Evolutionary conservation across 106 monocot genomes (phyloP).

Genomic region (Allium sativum): DNA sequence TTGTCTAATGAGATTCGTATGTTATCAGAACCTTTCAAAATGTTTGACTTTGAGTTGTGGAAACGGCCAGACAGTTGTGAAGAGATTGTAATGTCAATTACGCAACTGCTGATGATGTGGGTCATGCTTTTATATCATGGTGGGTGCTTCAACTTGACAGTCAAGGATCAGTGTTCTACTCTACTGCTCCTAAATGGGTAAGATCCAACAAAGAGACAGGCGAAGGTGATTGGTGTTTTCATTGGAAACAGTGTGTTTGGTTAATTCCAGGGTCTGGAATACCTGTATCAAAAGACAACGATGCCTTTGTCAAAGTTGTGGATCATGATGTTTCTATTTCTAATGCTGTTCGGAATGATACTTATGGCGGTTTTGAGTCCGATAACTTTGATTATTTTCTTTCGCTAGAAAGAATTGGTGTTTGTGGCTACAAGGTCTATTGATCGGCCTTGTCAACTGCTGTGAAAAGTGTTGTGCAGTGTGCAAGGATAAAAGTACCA

Average conservation of each 20-base stretch:
- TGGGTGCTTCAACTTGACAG: constrained; percentile 95
- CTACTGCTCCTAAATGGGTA: constrained; percentile 81
- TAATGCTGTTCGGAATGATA: constrained; percentile 31
- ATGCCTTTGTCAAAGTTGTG: constrained; percentile 35
- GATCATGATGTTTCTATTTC: constrained; percentile 63
- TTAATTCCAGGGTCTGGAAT: constrained; percentile 50
- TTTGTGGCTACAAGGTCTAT: constrained; percentile 63
- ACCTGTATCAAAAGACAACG: constrained; percentile 24
- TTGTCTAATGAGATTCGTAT: constrained; percentile 42
- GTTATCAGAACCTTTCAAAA: constrained; percentile 95
- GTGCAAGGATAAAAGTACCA: constrained; percentile 29
- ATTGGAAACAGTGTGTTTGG: constrained; percentile 98
- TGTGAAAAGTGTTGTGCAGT: constrained; percentile 48
- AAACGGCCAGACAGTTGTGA: constrained; percentile 66
- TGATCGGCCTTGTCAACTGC: constrained; percentile 45
- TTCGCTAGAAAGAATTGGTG: constrained; percentile 65
- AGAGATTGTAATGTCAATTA: constrained; percentile 40
- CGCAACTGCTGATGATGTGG: constrained; percentile 35
- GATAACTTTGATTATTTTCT: constrained; percentile 27
- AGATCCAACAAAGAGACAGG: constrained; percentile 2
- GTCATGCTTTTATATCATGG: constrained; percentile 95
- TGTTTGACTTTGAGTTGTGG: constrained; percentile 97
- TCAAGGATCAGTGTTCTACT: constrained; percentile 70
- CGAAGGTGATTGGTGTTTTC: constrained; percentile 58
- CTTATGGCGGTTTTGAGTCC: not conserved